A percentile compares a stretch with the other conserved stretches of the same genome.
phyloP scores from a whole-genome alignment of 129 eudicot species.

The Daucus carota region DNA sequence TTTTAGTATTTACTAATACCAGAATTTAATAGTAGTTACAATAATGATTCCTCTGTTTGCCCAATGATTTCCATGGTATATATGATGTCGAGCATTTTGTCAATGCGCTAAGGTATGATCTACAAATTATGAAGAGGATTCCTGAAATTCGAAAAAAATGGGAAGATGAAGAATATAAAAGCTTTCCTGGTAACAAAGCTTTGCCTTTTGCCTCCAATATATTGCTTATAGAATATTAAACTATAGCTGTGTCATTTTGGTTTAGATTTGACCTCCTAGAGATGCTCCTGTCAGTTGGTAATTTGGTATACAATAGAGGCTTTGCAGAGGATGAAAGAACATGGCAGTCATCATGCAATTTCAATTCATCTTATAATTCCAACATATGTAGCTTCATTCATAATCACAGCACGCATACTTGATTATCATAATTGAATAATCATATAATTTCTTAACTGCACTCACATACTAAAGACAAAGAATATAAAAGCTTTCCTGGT shows the following conservation, averaged over 20 bases:
- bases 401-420: too few relatives aligned
- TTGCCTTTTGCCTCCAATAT: not conserved
- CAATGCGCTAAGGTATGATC: constrained; percentile 74
- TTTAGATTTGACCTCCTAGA: constrained; percentile 78
- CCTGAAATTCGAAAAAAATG: constrained; percentile 79
- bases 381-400: too few relatives aligned
- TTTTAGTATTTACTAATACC: not conserved
- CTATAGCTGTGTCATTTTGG: not conserved
- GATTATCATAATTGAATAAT: too few relatives aligned
- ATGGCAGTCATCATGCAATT: too few relatives aligned
- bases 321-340: constrained; percentile 84
- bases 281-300: constrained; percentile 87
- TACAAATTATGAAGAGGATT: constrained; percentile 68
- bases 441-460: too few relatives aligned
- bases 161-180: constrained; percentile 76
- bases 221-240: constrained; percentile 4
- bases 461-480: constrained; percentile 56
- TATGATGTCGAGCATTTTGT: constrained; percentile 86
- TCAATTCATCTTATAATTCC: too few relatives aligned
- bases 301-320: constrained; percentile 77
- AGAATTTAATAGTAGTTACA: not conserved
- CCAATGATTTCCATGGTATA: constrained; percentile 76
- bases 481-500: constrained; percentile 80
- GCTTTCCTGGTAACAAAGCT: constrained; percentile 46
- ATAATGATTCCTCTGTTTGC: constrained; percentile 15